phyloP scores from a whole-genome alignment of 768 basidiomycete genomes.

The Boletus rufocinnamomeus region DNA sequence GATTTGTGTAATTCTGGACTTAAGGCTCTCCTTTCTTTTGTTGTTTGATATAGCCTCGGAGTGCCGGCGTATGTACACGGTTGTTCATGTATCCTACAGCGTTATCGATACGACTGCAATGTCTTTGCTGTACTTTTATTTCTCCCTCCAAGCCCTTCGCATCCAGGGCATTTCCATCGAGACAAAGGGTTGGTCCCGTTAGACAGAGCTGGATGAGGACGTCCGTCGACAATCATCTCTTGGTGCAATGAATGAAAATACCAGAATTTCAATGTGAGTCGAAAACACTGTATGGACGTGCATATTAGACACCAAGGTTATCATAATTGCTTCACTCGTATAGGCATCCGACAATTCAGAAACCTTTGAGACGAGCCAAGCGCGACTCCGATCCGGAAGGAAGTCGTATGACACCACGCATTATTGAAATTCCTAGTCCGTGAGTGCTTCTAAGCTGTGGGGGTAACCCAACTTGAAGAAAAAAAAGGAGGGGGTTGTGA shows the following conservation, averaged over 20 bases:
- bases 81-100: background rate
- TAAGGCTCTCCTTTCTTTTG: background rate
- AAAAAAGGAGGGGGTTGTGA: too few species aligned
- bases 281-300: background rate
- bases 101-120: background rate
- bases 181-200: background rate
- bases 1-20: background rate
- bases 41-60: background rate
- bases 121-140: background rate
- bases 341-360: too few species aligned
- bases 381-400: too few species aligned
- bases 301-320: background rate
- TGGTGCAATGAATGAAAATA: too few species aligned
- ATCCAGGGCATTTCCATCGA: background rate
- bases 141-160: background rate
- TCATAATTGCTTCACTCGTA: background rate
- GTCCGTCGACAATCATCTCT: background rate
- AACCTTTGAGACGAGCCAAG: background rate
- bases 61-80: background rate
- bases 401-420: too few species aligned
- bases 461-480: too few species aligned
- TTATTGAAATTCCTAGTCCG: background rate
- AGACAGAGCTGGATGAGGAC: background rate
- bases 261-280: background rate
- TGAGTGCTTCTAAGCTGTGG: background rate